Conservation (phyloP, 176 grass and related monocot genomes). For the Aegilops tauschii region DNA sequence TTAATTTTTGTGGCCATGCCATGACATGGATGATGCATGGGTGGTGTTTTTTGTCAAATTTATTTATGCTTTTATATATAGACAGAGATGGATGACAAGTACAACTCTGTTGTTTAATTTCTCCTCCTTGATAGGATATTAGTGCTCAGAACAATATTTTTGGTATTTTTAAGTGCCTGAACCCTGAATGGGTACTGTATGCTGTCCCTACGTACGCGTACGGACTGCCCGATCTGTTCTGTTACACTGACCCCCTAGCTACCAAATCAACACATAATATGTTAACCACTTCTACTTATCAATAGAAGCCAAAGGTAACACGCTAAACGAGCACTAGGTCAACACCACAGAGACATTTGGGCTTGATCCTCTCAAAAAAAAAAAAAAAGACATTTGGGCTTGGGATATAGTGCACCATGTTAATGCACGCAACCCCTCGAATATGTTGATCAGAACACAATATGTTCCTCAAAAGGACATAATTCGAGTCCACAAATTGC, state of each 20-base stretch:
- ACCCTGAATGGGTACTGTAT: no score
- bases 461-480: not conserved
- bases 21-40: no score
- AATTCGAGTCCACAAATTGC: not conserved
- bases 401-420: not conserved
- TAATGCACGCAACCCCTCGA: not conserved
- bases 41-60: not conserved
- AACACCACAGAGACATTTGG: not conserved
- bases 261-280: not conserved
- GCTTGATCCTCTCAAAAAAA: no score
- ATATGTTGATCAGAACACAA: not conserved
- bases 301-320: not conserved
- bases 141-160: no score
- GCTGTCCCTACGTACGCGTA: not conserved
- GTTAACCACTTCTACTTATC: not conserved
- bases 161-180: no score
- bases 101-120: not conserved
- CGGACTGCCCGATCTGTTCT: not conserved
- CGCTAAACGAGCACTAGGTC: slow-evolving; percentile 10
- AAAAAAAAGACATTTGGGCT: not conserved
- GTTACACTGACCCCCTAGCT: not conserved
- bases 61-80: not conserved
- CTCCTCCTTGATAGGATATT: not conserved
- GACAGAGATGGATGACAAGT: no score
- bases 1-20: no score